Evolutionary conservation across 768 basidiomycete species (phyloP), one percentile per base, ranked within the genome.

Genomic region (Cantharellus anzutake): DNA sequence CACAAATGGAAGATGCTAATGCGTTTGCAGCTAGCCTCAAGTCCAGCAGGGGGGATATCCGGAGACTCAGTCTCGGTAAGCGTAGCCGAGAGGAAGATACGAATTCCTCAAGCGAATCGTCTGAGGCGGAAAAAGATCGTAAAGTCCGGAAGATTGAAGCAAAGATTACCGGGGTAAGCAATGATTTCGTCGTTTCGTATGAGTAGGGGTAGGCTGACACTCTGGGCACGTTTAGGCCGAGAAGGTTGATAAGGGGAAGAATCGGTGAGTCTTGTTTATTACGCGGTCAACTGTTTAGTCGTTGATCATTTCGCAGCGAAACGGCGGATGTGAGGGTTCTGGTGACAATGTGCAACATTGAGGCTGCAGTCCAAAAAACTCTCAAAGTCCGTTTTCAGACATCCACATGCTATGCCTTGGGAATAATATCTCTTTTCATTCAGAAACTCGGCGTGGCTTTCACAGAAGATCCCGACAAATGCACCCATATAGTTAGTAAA

Each of bases 401-500:
- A 29, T 29, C 20, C 20, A 29, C 20, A 29, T 29, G 20, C 35
- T 7, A 11, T 55, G 52, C 11, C 52, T 55, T 37, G 52, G 7
- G 52, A 14, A 11, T 37, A 11, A 11, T 7, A 37, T 11, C 52
- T 11, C 16, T 42, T 42, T 56, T 29, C 2, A 68, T 93, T 41
- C 70, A 68, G 1, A 80, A 78, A 65, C 68, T 92, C 0, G 90
- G 89, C 0, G 82, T 78, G 63, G 20, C 20, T 29, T 72, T 81
- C 60, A 80, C 80, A 4, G 74, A 76, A 2, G 76, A 79, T 41
- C 74, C 83, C 0, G 66, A 69, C 1, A 81, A 88, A 59, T 88
- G 84, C 65, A 94, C 89, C 0, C 87, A 93, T 70, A 75, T 96
- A 7, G 69, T 94, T 53, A 78, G 80, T 5, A 78, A 76, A 41